Base-by-base conservation (phyloP, 768 basidiomycete species). In the Pholiota conissans region DNA sequence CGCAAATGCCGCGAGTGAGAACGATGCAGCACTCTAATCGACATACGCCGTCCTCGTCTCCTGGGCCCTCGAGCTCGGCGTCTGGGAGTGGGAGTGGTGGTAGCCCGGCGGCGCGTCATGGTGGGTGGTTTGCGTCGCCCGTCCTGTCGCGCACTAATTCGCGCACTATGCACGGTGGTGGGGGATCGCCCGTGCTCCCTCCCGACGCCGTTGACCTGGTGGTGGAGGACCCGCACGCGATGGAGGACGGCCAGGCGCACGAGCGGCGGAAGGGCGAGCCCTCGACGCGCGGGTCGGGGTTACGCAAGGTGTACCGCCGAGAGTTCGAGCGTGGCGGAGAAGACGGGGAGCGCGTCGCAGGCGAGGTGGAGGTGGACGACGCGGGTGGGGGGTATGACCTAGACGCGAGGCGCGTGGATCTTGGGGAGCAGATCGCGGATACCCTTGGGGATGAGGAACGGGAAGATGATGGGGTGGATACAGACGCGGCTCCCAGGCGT, bases 201-300 rank as follows among this genome's bases (percentile, higher is more conserved):
- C 79, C 84, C 1, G 90, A 98, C 61, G 95, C 95, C 1, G 87
- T 98, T 1, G 96, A 99, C 66, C 77, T 99, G 16, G 82, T 98
- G 4, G 85, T 95, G 0, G 90, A 91, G 65, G 89, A 88, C 65
- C 59, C 68, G 7, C 67, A 75, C 7, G 84, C 85, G 3, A 82
- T 79, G 28, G 78, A 83, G 59, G 78, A 80, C 55, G 82, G 82
- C 27, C 74, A 77, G 63, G 70, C 73, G 26, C 75, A 79, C 42
- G 85, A 87, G 60, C 74, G 86, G 35, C 70, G 81, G 53, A 83
- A 82, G 57, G 89, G 86, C 22, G 87, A 89, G 61, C 85, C 87
- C n/a, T 72, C 77, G 22, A 63, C 70, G 6, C 72, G 72, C 29
- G 71, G 64, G 28, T 70, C 78, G 4, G 80, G 73, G 18, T 65